Percentiles rank a stretch among this genome's conserved stretches.
Conservation (phyloP, 2,329 filamentous ascomycete species). For the Chrysoporthe deuterocubensis region DNA sequence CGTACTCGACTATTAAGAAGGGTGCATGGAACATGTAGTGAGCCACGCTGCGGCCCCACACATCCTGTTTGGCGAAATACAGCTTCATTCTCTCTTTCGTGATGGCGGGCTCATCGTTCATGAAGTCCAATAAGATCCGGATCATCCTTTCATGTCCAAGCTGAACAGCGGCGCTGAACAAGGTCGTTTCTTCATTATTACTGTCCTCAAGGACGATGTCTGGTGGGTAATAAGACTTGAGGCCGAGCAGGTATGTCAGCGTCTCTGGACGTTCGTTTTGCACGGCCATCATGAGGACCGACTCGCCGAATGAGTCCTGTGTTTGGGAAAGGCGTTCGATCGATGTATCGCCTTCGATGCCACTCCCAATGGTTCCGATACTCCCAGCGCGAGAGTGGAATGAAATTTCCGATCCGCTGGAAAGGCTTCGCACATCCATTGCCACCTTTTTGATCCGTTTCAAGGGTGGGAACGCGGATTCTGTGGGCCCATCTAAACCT, state of each 20-base stretch:
- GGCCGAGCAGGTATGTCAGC: constrained; percentile 78
- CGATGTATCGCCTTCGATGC: constrained; percentile 83
- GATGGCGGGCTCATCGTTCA: constrained; percentile 56
- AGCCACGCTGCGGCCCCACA: constrained; percentile 84
- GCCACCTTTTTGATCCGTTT: constrained; percentile 78
- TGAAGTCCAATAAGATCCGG: constrained; percentile 72
- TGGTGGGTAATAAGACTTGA: constrained; percentile 76
- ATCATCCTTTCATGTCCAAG: constrained; percentile 76
- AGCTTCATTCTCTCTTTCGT: constrained; percentile 58
- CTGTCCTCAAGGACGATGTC: constrained; percentile 77
- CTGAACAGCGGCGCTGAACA: constrained; percentile 90
- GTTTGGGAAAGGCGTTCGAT: constrained; percentile 78
- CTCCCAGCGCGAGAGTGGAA: constrained; percentile 81
- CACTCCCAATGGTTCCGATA: constrained; percentile 72
- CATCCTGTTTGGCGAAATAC: constrained; percentile 80
- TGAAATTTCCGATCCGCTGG: constrained; percentile 82
- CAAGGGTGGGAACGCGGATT: constrained; percentile 39
- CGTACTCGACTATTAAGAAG: constrained; percentile 75
- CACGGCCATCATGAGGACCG: constrained; percentile 84
- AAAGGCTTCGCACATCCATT: constrained; percentile 88
- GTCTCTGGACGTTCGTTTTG: constrained; percentile 72
- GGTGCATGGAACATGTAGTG: constrained; percentile 96
- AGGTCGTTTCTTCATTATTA: constrained; percentile 87
- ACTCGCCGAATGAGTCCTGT: constrained; percentile 74
- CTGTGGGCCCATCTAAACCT: constrained; percentile 39